These are phyloP conservation scores for Microbotryomycetes sp. DNA, from an alignment of 1,284 basidiomycete genomes.

Conservation along the genomic window DNA sequence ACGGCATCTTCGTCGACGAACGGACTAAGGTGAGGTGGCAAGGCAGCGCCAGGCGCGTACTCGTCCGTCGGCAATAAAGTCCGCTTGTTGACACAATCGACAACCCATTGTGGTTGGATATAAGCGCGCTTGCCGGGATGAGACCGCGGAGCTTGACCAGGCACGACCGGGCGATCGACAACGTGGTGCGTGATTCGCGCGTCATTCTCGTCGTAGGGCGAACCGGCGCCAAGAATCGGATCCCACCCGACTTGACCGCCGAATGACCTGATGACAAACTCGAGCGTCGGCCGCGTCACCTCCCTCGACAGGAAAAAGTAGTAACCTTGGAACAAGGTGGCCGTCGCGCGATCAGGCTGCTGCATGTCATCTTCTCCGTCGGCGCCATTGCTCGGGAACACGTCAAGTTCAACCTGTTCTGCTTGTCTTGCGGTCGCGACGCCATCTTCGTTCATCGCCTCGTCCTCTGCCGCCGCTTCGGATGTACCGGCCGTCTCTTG, in stretches of 20 bases:
- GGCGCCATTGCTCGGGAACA: slow-evolving; percentile 41
- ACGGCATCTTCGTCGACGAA: slow-evolving; percentile 71
- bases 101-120: slow-evolving; percentile 97
- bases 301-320: slow-evolving; percentile 94
- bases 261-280: slow-evolving; percentile 87
- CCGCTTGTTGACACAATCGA: slow-evolving; percentile 86
- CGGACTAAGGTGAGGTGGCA: slow-evolving; percentile 94
- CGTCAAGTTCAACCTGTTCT: slow-evolving; percentile 42
- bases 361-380: slow-evolving; percentile 58
- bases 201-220: slow-evolving; percentile 57
- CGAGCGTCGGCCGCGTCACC: slow-evolving; percentile 84
- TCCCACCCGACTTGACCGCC: slow-evolving; percentile 73
- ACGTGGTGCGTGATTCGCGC: slow-evolving; percentile 87
- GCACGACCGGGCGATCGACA: slow-evolving; percentile 69
- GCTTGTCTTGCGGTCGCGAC: slow-evolving; percentile 36
- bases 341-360: slow-evolving; percentile 14
- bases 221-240: slow-evolving; percentile 71
- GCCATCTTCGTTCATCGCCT: slow-evolving; percentile 22
- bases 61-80: slow-evolving; percentile 76
- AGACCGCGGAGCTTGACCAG: slow-evolving; percentile 41
- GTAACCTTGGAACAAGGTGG: slow-evolving; percentile 67
- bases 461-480: slow-evolving; percentile 18
- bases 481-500: slow-evolving; percentile 31
- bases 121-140: slow-evolving; percentile 66
- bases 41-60: slow-evolving; percentile 75